These are phyloP conservation scores for Blastocystis sp. DNA, from an alignment of 352 stramenopile genomes.

Conservation along the genomic window DNA sequence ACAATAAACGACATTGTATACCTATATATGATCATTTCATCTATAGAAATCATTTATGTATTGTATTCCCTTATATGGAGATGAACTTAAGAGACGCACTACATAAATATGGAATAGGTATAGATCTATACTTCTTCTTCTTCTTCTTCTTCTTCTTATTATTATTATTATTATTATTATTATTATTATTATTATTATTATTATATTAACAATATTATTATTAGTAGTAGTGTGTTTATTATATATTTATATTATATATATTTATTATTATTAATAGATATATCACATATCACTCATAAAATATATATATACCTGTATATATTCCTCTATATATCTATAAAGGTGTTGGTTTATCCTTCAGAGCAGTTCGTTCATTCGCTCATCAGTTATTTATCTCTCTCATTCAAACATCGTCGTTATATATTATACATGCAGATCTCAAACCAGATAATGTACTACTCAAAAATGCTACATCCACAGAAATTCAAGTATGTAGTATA, in stretches of 20 bases:
- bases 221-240: not conserved
- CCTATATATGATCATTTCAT: conserved; percentile 61
- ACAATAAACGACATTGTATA: conserved; percentile 62
- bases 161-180: not conserved
- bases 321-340: too few species aligned
- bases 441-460: conserved; percentile 93
- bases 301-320: too few species aligned
- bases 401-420: conserved; percentile 47
- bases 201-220: not conserved
- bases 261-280: conserved; percentile 55
- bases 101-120: conserved; percentile 63
- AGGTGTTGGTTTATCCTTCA: conserved; percentile 57
- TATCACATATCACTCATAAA: too few species aligned
- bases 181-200: not conserved
- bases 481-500: conserved; percentile 45
- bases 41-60: conserved; percentile 73
- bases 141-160: not conserved
- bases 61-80: conserved; percentile 86
- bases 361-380: conserved; percentile 56
- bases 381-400: conserved; percentile 57
- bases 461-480: conserved; percentile 71
- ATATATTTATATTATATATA: not conserved
- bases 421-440: conserved; percentile 83
- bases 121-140: conserved; percentile 4
- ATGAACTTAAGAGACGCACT: conserved; percentile 81